Percentiles rank a stretch among this genome's conserved stretches.
These are phyloP conservation scores for Chaetomium olivaceum DNA, from an alignment of 2,329 filamentous ascomycete genomes.

Conservation along the genomic window DNA sequence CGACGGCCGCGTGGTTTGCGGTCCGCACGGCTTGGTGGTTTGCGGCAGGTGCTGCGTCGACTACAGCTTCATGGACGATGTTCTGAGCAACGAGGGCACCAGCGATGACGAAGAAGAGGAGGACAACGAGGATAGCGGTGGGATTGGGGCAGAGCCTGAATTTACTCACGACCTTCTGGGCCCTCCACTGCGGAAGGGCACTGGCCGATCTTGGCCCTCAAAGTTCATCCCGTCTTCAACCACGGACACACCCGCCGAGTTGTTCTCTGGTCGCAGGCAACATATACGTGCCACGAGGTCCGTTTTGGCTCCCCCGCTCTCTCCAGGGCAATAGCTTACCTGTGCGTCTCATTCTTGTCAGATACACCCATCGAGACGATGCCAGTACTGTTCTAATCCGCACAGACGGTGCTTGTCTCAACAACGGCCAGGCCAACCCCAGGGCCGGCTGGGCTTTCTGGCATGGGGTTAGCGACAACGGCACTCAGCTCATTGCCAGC, in stretches of 20 bases:
- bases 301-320: too few relatives aligned
- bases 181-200: conserved; percentile 30
- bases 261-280: conserved; percentile 33
- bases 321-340: too few relatives aligned
- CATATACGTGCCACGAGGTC: conserved; percentile 25
- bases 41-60: conserved; percentile 41
- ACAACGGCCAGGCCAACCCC: conserved; percentile 43
- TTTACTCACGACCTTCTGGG: too few relatives aligned
- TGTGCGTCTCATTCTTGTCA: conserved; percentile 14
- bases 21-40: conserved; percentile 37
- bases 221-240: conserved; percentile 36
- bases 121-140: neutral
- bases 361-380: conserved; percentile 40
- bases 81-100: conserved; percentile 29
- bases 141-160: too few relatives aligned
- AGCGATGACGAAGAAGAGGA: conserved; percentile 31
- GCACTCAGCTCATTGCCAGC: conserved; percentile 26
- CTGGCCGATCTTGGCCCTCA: conserved; percentile 38
- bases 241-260: conserved; percentile 30
- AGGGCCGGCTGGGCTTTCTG: conserved; percentile 45
- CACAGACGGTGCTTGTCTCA: conserved; percentile 49
- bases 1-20: conserved; percentile 41
- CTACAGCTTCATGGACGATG: conserved; percentile 37
- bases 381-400: conserved; percentile 42
- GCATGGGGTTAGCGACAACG: conserved; percentile 28